These are phyloP conservation scores for Botrytis hyacinthi DNA, from an alignment of 2,329 filamentous ascomycete species.

Conservation along the genomic window DNA sequence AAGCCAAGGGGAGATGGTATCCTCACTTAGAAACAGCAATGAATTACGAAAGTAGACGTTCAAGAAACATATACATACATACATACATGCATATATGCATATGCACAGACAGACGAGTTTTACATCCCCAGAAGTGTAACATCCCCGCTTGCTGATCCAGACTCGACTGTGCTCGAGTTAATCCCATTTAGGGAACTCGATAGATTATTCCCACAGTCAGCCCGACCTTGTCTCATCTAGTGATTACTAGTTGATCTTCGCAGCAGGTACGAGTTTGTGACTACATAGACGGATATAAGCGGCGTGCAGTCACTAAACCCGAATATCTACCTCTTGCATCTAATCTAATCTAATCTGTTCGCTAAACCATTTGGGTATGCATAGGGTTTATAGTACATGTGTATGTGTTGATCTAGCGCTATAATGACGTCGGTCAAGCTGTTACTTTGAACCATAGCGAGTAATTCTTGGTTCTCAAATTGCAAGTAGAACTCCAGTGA, in stretches of 20 bases:
- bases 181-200: not conserved
- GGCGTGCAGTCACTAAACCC: not conserved
- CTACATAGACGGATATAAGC: not conserved
- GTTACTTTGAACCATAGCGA: not conserved
- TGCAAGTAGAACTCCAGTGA: not conserved
- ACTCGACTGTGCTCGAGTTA: not conserved
- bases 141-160: not conserved
- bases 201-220: not conserved
- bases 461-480: not conserved
- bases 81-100: not conserved
- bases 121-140: not conserved
- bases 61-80: not conserved
- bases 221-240: not conserved
- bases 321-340: not conserved
- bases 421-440: not conserved
- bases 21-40: not conserved
- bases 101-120: not conserved
- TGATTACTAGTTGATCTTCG: not conserved
- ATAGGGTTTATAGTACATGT: not conserved
- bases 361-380: not conserved
- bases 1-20: not conserved
- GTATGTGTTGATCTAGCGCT: not conserved
- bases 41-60: not conserved
- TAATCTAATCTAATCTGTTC: not conserved
- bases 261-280: not conserved